Base-by-base conservation (phyloP, 352 stramenopile species). In the Globisporangium polare region DNA sequence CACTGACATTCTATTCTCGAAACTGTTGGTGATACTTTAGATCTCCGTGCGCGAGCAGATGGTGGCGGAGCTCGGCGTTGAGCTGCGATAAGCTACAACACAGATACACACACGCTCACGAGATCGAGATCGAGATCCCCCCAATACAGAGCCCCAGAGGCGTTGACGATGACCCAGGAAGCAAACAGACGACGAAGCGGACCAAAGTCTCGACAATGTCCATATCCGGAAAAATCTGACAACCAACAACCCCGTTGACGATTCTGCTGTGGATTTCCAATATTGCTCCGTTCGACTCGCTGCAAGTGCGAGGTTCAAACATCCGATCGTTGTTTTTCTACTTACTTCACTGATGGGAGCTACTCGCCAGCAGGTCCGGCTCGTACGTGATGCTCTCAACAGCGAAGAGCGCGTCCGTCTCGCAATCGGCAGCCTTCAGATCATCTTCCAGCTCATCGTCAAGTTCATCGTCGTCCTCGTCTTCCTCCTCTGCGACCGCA, bases 41-140 rank as follows among this genome's bases (percentile, higher is more conserved):
- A 56, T 77, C 42, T 55, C 81, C 37, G 80, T 99, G 10, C 85
- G 96, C 54, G 69, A 80, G 10, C 78, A 83, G 62, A 75, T 94
- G 62, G 81, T 85, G 27, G 65, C 74, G 35, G 72, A 88, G n/a
- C 76, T 99, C 10, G 75, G 73, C 27, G 87, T 98, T 33, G 87
- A 96, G 64, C 80, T 98, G n/a, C 81, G 95, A 77, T 98, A 96
- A 27, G 15, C 29, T n/a, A n/a, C n/a, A n/a, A n/a, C 9, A 20
- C 33, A 37, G 26, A 10, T 15, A 24, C 17, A 45, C 12, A n/a
- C 53, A 10, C 31, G 10, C n/a, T n/a, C n/a, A n/a, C n/a, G n/a
- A n/a, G n/a, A n/a, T n/a, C 4, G 18, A 17, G 37, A 27, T 35
- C n/a, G n/a, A 26, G 18, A 42, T n/a, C 8, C 29, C 6, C 3